Evolutionary conservation across 495 filamentous ascomycete genomes (phyloP).

Genomic region (Penicillium herquei): DNA sequence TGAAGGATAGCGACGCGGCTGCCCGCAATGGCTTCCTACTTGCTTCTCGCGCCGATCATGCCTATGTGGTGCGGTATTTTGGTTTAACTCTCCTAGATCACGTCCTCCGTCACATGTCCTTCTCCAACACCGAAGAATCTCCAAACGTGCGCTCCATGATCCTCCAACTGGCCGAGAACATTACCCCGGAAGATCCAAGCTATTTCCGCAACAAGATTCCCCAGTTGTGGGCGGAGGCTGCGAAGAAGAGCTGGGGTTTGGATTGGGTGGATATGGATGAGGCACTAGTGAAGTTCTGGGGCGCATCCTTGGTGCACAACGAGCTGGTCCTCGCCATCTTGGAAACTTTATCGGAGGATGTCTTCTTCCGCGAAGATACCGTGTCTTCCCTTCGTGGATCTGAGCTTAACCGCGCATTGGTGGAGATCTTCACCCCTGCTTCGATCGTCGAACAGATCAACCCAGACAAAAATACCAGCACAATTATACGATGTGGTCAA

Average conservation of each 20-base stretch:
- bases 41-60: conserved; percentile 67
- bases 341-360: conserved; percentile 91
- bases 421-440: conserved; percentile 87
- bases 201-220: conserved; percentile 93
- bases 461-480: conserved; percentile 60
- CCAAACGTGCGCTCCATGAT: conserved; percentile 68
- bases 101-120: conserved; percentile 79
- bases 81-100: conserved; percentile 88
- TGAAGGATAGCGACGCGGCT: conserved; percentile 74
- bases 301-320: conserved; percentile 68
- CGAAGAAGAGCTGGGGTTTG: conserved; percentile 85
- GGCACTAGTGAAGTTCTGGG: conserved; percentile 78
- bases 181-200: conserved; percentile 69
- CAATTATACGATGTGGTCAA: conserved; percentile 65
- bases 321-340: conserved; percentile 78
- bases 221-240: conserved; percentile 92
- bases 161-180: conserved; percentile 70
- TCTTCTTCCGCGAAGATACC: conserved; percentile 87
- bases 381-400: conserved; percentile 78
- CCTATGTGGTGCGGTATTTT: conserved; percentile 85
- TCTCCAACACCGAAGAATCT: conserved; percentile 61
- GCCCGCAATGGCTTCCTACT: conserved; percentile 84
- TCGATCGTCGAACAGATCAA: conserved; percentile 70
- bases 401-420: conserved; percentile 79
- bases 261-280: conserved; percentile 96